Evolutionary conservation across 1,139 yeast genomes (phyloP).

Genomic region (Yamadazyma taylorii): DNA sequence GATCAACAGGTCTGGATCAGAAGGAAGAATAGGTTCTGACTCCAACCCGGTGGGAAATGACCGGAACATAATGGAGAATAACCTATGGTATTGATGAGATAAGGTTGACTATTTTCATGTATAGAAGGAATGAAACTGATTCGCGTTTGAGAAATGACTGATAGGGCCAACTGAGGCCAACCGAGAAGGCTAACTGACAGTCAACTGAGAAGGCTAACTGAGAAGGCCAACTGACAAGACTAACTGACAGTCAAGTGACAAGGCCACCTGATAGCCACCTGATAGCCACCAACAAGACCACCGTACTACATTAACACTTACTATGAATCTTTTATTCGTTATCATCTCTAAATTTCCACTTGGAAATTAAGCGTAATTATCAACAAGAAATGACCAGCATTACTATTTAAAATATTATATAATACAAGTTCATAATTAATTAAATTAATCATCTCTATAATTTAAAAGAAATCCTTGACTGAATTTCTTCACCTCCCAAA

Average conservation of each 20-base stretch:
- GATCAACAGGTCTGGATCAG: background rate
- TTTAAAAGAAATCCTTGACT: background rate
- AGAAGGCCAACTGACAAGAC: too few species aligned
- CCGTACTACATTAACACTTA: too few species aligned
- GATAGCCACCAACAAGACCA: too few species aligned
- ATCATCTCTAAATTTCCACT: constrained; percentile 2
- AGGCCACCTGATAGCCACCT: too few species aligned
- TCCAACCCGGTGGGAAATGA: too few species aligned
- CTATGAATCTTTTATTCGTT: background rate
- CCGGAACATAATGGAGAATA: too few species aligned
- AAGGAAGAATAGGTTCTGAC: background rate
- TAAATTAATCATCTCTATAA: constrained; percentile 11
- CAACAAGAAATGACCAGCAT: constrained; percentile 3
- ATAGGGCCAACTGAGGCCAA: too few species aligned
- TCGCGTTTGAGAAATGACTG: too few species aligned
- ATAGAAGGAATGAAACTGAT: background rate
- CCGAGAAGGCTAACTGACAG: too few species aligned
- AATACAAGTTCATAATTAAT: constrained; percentile 1
- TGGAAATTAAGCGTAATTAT: constrained; percentile 2
- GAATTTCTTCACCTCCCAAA: background rate
- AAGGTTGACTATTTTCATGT: background rate
- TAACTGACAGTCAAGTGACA: too few species aligned
- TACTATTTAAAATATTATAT: constrained; percentile 1
- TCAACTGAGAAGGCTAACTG: too few species aligned
- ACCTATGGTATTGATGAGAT: background rate